phyloP scores from a whole-genome alignment of 177 flowering plant species.

The Vitis hybrid region DNA sequence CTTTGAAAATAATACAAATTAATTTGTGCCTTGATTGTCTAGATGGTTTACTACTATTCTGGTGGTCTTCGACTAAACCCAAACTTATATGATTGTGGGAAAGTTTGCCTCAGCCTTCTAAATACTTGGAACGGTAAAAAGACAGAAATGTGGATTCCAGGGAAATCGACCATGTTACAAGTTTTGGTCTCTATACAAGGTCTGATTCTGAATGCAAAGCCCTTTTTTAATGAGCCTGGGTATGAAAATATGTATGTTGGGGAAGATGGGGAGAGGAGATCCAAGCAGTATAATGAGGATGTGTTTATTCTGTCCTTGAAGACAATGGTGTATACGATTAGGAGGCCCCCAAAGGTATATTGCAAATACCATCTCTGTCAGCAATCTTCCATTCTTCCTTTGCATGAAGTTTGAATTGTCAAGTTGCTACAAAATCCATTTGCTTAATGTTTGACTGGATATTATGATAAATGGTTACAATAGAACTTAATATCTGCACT shows the following conservation, averaged over 20 bases:
- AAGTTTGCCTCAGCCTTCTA: constrained; percentile 75
- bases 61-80: constrained; percentile 68
- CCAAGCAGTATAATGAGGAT: constrained; percentile 44
- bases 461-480: too few species aligned
- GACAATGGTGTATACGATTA: constrained; percentile 57
- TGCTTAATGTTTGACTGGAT: too few species aligned
- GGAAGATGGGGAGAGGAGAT: constrained; percentile 28
- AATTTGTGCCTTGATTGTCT: constrained; percentile 4
- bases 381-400: background rate
- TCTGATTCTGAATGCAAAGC: constrained; percentile 52
- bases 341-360: constrained; percentile 60
- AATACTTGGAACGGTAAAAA: constrained; percentile 61
- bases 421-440: background rate
- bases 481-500: background rate
- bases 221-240: constrained; percentile 70
- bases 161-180: constrained; percentile 57
- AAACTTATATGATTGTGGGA: constrained; percentile 60
- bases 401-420: background rate
- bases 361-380: background rate
- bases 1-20: constrained; percentile 3
- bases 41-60: constrained; percentile 60
- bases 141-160: constrained; percentile 52
- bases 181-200: constrained; percentile 73
- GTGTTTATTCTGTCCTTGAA: constrained; percentile 44
- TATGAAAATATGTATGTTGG: constrained; percentile 23